A percentile compares a stretch with the other conserved stretches of the same genome.
Evolutionary conservation across 1,284 basidiomycete genomes (phyloP).

Genomic region (Takashimella tepidaria): DNA sequence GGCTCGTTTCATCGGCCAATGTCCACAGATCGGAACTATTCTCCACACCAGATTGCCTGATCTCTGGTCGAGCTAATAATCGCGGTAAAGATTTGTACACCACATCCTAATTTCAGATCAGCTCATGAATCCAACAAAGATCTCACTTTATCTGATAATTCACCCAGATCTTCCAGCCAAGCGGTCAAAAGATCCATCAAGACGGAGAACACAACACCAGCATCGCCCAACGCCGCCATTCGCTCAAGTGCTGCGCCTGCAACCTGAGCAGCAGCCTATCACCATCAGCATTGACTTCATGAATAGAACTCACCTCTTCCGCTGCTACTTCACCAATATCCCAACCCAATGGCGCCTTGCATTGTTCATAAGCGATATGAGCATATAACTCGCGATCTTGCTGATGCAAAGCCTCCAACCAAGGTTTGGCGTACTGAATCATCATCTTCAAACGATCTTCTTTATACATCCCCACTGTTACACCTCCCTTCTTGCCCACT

Average conservation of each 20-base stretch:
- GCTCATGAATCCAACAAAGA: neutral
- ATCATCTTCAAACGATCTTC: conserved; percentile 61
- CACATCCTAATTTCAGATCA: conserved; percentile 23
- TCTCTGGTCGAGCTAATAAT: conserved; percentile 47
- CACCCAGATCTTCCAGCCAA: conserved; percentile 56
- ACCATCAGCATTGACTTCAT: neutral
- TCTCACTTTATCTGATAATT: conserved; percentile 23
- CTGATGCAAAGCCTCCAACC: conserved; percentile 62
- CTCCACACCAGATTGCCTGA: conserved; percentile 39
- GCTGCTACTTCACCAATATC: conserved; percentile 8
- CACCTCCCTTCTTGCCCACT: conserved; percentile 50
- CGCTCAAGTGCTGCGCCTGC: conserved; percentile 30
- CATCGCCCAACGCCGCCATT: conserved; percentile 27
- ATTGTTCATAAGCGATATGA: conserved; percentile 36
- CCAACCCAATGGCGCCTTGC: conserved; percentile 13
- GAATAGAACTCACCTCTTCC: conserved; percentile 6
- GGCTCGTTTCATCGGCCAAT: conserved; percentile 52
- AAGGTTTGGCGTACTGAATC: conserved; percentile 55
- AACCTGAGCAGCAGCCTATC: conserved; percentile 19
- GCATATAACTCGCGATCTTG: conserved; percentile 53
- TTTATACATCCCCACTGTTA: conserved; percentile 49
- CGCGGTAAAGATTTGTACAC: conserved; percentile 53
- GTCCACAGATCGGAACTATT: conserved; percentile 56
- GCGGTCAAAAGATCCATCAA: conserved; percentile 60
- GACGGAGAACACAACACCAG: conserved; percentile 55